A percentile compares a stretch with the other conserved stretches of the same genome.
Conservation (phyloP, 768 basidiomycete genomes). For the Tylopilus felleus region DNA sequence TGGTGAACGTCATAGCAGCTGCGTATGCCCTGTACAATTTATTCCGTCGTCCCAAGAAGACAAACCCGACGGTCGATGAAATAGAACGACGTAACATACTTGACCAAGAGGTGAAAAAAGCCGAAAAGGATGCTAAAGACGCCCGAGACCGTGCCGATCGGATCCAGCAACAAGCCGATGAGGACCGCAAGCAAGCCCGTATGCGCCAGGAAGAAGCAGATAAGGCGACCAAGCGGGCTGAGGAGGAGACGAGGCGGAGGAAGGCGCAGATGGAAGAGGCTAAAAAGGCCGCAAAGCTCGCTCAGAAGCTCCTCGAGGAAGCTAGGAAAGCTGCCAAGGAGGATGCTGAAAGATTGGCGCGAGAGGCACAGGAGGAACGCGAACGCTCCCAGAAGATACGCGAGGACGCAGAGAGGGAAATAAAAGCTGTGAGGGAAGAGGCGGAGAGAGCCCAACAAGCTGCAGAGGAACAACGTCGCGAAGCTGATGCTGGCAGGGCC, state of each 20-base stretch:
- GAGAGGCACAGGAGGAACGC: background rate
- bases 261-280: conserved; percentile 8
- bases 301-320: conserved; percentile 2
- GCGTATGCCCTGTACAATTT: background rate
- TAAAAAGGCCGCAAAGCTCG: background rate
- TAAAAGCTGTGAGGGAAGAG: conserved; percentile 11
- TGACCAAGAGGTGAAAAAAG: conserved; percentile 2
- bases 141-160: conserved; percentile 2
- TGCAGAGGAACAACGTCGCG: conserved; percentile 19
- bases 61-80: conserved; percentile 8
- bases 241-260: conserved; percentile 3
- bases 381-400: background rate
- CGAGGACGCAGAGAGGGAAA: conserved; percentile 3
- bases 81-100: conserved; percentile 4
- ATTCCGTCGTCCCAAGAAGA: conserved; percentile 3
- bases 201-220: conserved; percentile 11
- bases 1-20: conserved; percentile 3
- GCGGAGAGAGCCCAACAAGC: conserved; percentile 11
- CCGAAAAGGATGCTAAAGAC: conserved; percentile 2
- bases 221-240: conserved; percentile 3
- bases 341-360: background rate
- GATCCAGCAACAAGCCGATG: conserved; percentile 5
- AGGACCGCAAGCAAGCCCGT: conserved; percentile 7
- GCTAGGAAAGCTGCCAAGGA: conserved; percentile 1
- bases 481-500: conserved; percentile 7